Percentiles rank a stretch among this genome's conserved stretches.
phyloP scores from a whole-genome alignment of 192 early-diverging fungal genomes.

The Gamsiella multidivaricata region DNA sequence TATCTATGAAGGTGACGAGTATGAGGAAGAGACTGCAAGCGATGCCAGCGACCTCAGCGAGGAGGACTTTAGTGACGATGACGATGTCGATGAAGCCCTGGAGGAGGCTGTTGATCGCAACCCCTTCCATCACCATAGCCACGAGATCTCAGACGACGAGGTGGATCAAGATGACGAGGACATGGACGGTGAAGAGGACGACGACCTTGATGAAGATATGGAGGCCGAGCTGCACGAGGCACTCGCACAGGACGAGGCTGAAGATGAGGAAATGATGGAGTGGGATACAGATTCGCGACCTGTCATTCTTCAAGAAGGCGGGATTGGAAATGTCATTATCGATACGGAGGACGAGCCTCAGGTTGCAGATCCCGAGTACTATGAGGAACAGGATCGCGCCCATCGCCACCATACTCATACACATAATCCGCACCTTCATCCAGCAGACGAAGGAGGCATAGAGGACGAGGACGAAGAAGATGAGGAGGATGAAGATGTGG shows the following conservation, averaged over 20 bases:
- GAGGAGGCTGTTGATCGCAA: constrained; percentile 65
- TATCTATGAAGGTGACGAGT: constrained; percentile 73
- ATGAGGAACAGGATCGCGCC: constrained; percentile 59
- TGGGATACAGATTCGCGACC: constrained; percentile 63
- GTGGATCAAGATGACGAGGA: constrained; percentile 51
- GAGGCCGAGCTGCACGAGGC: constrained; percentile 51
- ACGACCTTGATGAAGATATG: constrained; percentile 64
- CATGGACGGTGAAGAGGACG: constrained; percentile 64
- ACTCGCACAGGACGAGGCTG: constrained; percentile 64
- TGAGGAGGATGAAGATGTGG: constrained; percentile 61
- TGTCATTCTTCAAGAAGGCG: constrained; percentile 56
- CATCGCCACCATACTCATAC: constrained; percentile 57
- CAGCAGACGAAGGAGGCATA: constrained; percentile 65
- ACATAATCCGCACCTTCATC: constrained; percentile 60
- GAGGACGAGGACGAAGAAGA: constrained; percentile 67
- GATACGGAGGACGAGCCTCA: constrained; percentile 67
- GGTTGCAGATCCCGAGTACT: constrained; percentile 61
- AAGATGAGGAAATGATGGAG: constrained; percentile 66
- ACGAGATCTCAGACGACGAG: constrained; percentile 64
- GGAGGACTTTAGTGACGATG: constrained; percentile 62
- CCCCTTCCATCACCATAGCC: constrained; percentile 53
- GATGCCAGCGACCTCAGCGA: constrained; percentile 70
- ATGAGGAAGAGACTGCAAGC: constrained; percentile 75
- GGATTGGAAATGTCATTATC: constrained; percentile 55
- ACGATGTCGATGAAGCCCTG: constrained; percentile 69